Evolutionary conservation across 1,284 basidiomycete species (phyloP), one percentile per base, ranked within the genome.

Genomic region (Sanghuangporus baumii): DNA sequence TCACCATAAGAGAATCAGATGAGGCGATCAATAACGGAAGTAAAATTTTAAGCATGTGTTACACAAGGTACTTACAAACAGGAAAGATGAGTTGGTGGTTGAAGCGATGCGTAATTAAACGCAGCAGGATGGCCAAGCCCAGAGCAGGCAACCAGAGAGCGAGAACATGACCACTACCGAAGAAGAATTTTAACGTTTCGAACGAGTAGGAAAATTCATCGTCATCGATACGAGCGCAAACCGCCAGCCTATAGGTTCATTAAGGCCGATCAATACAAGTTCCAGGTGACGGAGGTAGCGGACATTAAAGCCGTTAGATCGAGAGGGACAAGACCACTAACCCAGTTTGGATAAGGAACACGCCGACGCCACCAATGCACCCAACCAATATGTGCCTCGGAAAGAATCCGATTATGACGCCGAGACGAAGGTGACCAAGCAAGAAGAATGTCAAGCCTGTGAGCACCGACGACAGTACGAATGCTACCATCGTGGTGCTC

Each of bases 361-460:
- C 86, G 12, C 96, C 96, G 26, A 99, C 94, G 26, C 96, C 96
- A 11, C 96, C 96, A 51, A 99, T 98, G 71, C 95, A 96, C 81
- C 94, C 94, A 11, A 97, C 92, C 8, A 96, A 81, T 71, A 98
- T 98, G 73, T 98, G 96, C 7, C 96, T 82, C 11, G 96, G 96
- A 76, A 99, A 98, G 77, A 98, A 99, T 0, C 96, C 95, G 61
- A 98, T 90, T 37, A 98, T 75, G 4, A 86, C 81, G 4, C 96
- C 96, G 6, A 98, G 81, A 34, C 86, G 86, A 63, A 97, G 83
- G 11, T 83, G 83, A 16, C 96, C 96, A n/a, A 97, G 82, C 11
- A 88, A 71, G 71, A 94, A 88, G 75, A 97, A 97, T 0, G 92
- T 82, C n/a, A 93, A 70, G 36, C 89, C 96, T 0, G 96, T 98